Conservation (phyloP, 1,284 basidiomycete genomes). For the Afroboletus lepidellus region DNA sequence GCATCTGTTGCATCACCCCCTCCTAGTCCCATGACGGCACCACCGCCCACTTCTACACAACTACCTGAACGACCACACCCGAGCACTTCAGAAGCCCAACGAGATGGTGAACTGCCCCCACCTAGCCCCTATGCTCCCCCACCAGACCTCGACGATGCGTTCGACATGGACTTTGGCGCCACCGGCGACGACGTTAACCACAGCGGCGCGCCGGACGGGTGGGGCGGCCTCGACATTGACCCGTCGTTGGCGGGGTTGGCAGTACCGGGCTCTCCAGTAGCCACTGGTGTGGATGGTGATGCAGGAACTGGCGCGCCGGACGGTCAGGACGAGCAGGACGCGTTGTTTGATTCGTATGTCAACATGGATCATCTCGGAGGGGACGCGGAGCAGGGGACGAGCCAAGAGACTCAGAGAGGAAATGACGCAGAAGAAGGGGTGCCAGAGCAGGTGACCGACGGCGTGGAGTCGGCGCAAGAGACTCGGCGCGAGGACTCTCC, state of each 20-base stretch:
- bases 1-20: not conserved
- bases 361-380: constrained; percentile 25
- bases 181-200: not conserved
- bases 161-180: constrained; percentile 17
- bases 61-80: not conserved
- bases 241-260: constrained; percentile 1
- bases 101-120: not conserved
- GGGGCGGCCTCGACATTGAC: constrained; percentile 9
- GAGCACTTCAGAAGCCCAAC: not conserved
- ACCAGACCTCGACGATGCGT: constrained; percentile 22
- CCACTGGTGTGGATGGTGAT: not conserved
- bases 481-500: not conserved
- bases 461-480: not conserved
- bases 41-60: not conserved
- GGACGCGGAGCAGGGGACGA: not conserved
- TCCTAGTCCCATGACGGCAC: not conserved
- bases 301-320: not conserved
- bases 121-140: constrained; percentile 1
- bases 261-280: not conserved
- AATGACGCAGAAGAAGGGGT: not conserved
- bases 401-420: not conserved
- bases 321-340: constrained; percentile 8
- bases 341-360: constrained; percentile 27
- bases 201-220: not conserved
- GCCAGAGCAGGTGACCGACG: not conserved